These are phyloP conservation scores for Jacaranda copaia DNA, from an alignment of 257 asterid genomes.

Conservation along the genomic window DNA sequence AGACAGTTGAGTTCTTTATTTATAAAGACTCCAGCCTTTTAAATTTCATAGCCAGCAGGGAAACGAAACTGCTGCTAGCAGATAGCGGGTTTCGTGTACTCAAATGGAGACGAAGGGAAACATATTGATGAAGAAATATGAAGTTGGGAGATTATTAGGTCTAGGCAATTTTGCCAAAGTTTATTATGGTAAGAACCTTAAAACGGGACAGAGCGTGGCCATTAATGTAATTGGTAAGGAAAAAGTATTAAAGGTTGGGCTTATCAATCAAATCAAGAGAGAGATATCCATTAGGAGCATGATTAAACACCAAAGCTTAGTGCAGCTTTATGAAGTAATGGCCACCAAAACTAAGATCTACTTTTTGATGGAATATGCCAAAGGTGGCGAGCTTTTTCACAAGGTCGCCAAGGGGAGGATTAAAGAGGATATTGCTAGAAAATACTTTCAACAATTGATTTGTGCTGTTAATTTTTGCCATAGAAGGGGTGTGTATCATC, in stretches of 20 bases:
- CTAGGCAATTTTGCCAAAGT: conserved; percentile 88
- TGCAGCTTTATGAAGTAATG: conserved; percentile 77
- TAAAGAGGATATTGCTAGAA: conserved; percentile 64
- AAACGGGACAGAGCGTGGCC: conserved; percentile 73
- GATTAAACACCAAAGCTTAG: conserved; percentile 62
- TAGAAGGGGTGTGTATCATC: conserved; percentile 75
- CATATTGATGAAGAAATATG: conserved; percentile 72
- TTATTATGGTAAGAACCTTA: conserved; percentile 67
- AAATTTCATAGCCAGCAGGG: conserved; percentile 5
- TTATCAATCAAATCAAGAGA: conserved; percentile 74
- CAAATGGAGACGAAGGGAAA: conserved; percentile 62
- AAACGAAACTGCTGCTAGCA: no score
- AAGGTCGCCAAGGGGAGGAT: conserved; percentile 73
- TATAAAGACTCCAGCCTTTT: conserved; percentile 37
- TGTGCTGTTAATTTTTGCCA: conserved; percentile 69
- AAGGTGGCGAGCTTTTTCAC: conserved; percentile 86
- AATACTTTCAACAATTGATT: conserved; percentile 75
- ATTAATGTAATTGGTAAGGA: conserved; percentile 82
- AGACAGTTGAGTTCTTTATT: conserved; percentile 40
- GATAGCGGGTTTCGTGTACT: conserved; percentile 32
- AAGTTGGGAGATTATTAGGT: conserved; percentile 80
- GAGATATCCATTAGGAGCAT: conserved; percentile 74
- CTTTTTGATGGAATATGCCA: conserved; percentile 73
- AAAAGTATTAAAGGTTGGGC: conserved; percentile 64
- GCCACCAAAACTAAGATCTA: conserved; percentile 80